Percentiles rank a stretch among this genome's conserved stretches.
Evolutionary conservation across 1,139 yeast species (phyloP).

Genomic region (Blastobotrys capitulatus): DNA sequence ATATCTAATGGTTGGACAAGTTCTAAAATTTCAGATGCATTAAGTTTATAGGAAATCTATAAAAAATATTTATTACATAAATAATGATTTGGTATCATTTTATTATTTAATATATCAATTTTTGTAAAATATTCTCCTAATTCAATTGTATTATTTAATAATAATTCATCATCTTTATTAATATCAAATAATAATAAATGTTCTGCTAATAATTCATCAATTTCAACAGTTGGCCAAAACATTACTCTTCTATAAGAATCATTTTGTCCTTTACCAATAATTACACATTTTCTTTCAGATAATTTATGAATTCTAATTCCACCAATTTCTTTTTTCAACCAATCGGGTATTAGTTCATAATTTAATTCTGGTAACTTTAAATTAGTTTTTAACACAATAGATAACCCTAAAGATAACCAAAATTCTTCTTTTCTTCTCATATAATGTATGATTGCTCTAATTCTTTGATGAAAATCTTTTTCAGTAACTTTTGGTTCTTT

Average conservation of each 20-base stretch:
- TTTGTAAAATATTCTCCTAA: neutral
- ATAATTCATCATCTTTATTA: neutral
- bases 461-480: neutral
- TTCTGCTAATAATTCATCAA: neutral
- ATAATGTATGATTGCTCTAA: neutral
- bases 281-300: neutral
- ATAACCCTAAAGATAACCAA: neutral
- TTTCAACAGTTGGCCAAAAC: neutral
- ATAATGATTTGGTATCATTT: neutral
- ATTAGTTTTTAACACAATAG: neutral
- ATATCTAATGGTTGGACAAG: constrained; percentile 10
- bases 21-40: neutral
- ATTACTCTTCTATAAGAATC: neutral
- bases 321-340: neutral
- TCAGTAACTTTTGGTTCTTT: neutral
- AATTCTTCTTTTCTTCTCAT: neutral
- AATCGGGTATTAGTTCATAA: neutral
- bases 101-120: neutral
- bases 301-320: neutral
- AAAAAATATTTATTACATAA: neutral
- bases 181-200: neutral
- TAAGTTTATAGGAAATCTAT: neutral
- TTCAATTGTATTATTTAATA: neutral
- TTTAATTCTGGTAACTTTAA: neutral
- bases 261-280: neutral